A percentile compares a stretch with the other conserved stretches of the same genome.
phyloP scores from a whole-genome alignment of 768 basidiomycete genomes.

The Chalciporus chontae region DNA sequence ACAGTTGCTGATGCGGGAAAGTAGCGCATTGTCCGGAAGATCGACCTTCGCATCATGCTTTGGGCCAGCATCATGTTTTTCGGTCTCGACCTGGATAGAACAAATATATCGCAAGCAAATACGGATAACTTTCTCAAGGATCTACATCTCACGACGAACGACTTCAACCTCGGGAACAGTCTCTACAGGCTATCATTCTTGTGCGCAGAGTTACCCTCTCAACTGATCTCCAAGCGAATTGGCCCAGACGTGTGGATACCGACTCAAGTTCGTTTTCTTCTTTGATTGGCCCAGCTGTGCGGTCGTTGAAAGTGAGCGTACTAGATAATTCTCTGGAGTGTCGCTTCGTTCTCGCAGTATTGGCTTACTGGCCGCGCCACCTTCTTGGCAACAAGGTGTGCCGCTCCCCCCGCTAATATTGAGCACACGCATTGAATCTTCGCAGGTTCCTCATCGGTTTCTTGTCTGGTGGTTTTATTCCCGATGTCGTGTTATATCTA shows the following conservation, averaged over 20 bases:
- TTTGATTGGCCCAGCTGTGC: neutral
- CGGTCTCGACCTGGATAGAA: slow-evolving; percentile 53
- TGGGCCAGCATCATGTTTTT: slow-evolving; percentile 68
- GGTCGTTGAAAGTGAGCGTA: neutral
- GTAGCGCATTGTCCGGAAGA: slow-evolving; percentile 52
- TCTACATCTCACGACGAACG: slow-evolving; percentile 56
- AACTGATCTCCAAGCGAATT: slow-evolving; percentile 62
- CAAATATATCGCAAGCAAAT: slow-evolving; percentile 64
- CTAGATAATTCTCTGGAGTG: slow-evolving; percentile 55
- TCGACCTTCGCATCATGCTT: slow-evolving; percentile 57
- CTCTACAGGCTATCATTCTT: slow-evolving; percentile 50
- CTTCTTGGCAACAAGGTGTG: slow-evolving; percentile 52
- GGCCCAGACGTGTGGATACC: slow-evolving; percentile 70
- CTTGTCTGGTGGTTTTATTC: slow-evolving; percentile 63
- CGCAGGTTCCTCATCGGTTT: slow-evolving; percentile 51
- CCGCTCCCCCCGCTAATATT: neutral
- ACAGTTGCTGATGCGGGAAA: neutral
- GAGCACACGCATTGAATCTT: neutral
- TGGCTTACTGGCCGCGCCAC: slow-evolving; percentile 51
- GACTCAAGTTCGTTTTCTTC: slow-evolving; percentile 38
- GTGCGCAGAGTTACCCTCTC: slow-evolving; percentile 59
- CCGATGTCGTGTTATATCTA: slow-evolving; percentile 34
- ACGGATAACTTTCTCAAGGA: slow-evolving; percentile 67
- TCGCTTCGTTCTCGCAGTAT: slow-evolving; percentile 54
- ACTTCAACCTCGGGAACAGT: slow-evolving; percentile 63